Percentiles rank a stretch among this genome's conserved stretches.
These are phyloP conservation scores for Quercus alba DNA, from an alignment of 306 rosid species.

Conservation along the genomic window DNA sequence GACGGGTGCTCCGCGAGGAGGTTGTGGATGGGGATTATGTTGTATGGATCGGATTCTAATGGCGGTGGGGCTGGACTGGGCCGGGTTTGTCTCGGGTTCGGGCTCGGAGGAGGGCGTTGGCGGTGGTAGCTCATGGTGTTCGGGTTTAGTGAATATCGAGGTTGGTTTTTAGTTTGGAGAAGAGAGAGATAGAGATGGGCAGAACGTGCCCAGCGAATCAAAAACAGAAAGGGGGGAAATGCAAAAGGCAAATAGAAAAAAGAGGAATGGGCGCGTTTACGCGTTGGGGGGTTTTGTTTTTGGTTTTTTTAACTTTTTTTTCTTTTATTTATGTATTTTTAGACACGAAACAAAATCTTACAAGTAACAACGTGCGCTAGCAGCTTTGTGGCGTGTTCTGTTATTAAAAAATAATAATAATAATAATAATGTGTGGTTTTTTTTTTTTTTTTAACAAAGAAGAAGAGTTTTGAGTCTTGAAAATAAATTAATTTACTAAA, in stretches of 20 bases:
- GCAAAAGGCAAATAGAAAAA: background rate
- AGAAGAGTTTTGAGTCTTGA: too few species aligned
- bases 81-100: background rate
- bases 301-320: background rate
- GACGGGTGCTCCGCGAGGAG: constrained; percentile 94
- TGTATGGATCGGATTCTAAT: constrained; percentile 56
- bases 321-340: background rate
- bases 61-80: background rate
- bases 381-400: too few species aligned
- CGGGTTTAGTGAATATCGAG: background rate
- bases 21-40: constrained; percentile 79
- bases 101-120: constrained; percentile 26
- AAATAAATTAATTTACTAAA: too few species aligned
- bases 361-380: too few species aligned
- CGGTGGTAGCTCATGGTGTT: constrained; percentile 44
- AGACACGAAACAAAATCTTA: too few species aligned
- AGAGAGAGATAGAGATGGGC: background rate
- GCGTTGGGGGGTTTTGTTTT: background rate
- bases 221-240: background rate
- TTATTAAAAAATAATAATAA: too few species aligned
- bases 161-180: background rate
- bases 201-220: constrained; percentile 21
- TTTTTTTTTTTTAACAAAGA: too few species aligned
- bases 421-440: too few species aligned
- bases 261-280: constrained; percentile 18